Conservation (phyloP, 2,329 filamentous ascomycete genomes). For the Aspergillus pseudoterreus region DNA sequence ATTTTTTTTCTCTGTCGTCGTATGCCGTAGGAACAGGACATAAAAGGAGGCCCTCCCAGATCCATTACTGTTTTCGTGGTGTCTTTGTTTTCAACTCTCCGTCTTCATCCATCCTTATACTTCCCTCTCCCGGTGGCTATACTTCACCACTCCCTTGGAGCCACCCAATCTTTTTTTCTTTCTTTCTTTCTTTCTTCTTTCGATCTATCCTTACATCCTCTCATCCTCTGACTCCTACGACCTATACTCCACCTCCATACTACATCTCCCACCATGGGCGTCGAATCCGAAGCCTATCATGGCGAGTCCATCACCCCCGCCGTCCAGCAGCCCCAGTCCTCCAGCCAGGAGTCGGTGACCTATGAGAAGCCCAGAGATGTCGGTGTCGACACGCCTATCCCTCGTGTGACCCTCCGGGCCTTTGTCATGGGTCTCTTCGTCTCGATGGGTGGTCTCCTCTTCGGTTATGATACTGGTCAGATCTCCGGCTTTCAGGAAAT, state of each 20-base stretch:
- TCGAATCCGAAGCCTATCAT: constrained; percentile 25
- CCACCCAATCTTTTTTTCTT: background rate
- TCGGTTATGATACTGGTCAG: constrained; percentile 45
- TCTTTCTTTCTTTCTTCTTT: background rate
- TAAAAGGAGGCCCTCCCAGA: constrained; percentile 6
- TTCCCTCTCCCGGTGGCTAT: background rate
- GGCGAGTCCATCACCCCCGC: constrained; percentile 31
- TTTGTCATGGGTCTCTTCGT: constrained; percentile 43
- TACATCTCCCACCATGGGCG: constrained; percentile 23
- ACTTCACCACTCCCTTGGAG: background rate
- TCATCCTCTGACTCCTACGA: background rate
- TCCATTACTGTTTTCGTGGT: constrained; percentile 4
- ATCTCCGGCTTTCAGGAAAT: constrained; percentile 44
- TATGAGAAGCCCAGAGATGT: constrained; percentile 21
- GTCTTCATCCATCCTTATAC: background rate
- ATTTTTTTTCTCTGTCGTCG: constrained; percentile 4
- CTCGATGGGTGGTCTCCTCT: constrained; percentile 46
- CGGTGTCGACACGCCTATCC: constrained; percentile 29
- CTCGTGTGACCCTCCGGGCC: constrained; percentile 35
- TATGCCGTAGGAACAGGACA: constrained; percentile 3
- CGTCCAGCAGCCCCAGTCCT: constrained; percentile 15
- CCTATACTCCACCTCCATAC: background rate
- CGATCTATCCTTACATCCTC: background rate
- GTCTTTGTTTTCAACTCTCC: background rate
- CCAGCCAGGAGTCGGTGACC: constrained; percentile 22